phyloP scores from a whole-genome alignment of 331 rosid genomes.

The Quercus phellos region DNA sequence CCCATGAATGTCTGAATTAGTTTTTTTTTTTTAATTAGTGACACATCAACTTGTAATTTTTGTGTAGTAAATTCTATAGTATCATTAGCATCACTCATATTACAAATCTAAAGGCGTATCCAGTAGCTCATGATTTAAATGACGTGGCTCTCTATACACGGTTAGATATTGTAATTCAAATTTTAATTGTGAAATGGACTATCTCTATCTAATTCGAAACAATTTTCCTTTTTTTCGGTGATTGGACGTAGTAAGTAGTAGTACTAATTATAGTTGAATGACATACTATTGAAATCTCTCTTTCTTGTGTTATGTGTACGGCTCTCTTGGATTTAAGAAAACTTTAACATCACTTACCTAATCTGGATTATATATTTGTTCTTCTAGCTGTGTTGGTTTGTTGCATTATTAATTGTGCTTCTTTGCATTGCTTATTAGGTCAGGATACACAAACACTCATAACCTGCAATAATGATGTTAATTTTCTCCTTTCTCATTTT shows the following conservation, averaged over 20 bases:
- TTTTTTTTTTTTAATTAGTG: too few relatives aligned
- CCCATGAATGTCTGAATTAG: too few relatives aligned
- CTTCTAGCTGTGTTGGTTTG: background rate
- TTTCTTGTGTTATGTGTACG: background rate
- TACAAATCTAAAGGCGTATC: too few relatives aligned
- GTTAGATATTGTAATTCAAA: too few relatives aligned
- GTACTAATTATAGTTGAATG: background rate
- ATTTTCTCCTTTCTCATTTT: background rate
- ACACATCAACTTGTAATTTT: too few relatives aligned
- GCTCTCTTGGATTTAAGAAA: background rate
- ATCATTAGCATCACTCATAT: too few relatives aligned
- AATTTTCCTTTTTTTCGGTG: background rate
- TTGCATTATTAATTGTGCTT: background rate
- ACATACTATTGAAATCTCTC: too few relatives aligned
- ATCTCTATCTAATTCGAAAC: background rate
- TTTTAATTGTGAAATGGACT: too few relatives aligned
- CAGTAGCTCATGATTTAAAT: too few relatives aligned
- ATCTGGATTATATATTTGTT: background rate
- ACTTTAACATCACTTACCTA: background rate
- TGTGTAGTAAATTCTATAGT: too few relatives aligned
- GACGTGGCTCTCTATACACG: too few relatives aligned
- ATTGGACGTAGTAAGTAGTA: background rate
- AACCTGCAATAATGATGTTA: background rate
- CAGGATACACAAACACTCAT: background rate
- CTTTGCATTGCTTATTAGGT: background rate